Evolutionary conservation across 208 protist genomes (phyloP), one percentile per base, ranked within the genome.

Genomic region (Leptomonas pyrrhocoris): DNA sequence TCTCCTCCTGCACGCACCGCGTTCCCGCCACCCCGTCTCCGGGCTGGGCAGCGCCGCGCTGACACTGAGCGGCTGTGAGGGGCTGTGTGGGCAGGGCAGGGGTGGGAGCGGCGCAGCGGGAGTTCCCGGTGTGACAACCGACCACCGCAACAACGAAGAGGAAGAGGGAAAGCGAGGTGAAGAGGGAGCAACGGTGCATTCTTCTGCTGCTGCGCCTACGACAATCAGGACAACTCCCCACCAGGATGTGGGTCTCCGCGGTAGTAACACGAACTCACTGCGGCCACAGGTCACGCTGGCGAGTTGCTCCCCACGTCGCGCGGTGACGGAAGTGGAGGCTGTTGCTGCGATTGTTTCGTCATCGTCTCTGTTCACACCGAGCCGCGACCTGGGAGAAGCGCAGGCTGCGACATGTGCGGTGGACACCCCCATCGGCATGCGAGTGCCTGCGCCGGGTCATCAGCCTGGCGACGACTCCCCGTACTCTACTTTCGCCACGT

Each of bases 261-360:
- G 27, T 42, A 61, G 5, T 42, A 63, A n/a, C 38, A 16, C 43
- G 43, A n/a, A 3, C 16, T 19, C 43, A 25, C 42, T 23, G n/a
- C 38, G 28, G 5, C 58, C 43, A 12, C 1, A 13, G 1, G 23
- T 51, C 18, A 51, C 58, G 16, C 43, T 63, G 21, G 43, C 58
- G 13, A 63, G 34, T n/a, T 63, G 58, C 58, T 63, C 58, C 13
- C 43, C 58, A 16, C 43, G 38, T 9, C 58, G 38, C 27, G 58
- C 56, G 3, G 23, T 40, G 7, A 21, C 40, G 13, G 15, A 34
- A 40, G 11, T 30, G 38, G 13, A 6, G 9, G 38, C 38, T 6
- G 38, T 13, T 6, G 43, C 43, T 21, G 43, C 43, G 4, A 12
- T 3, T 21, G 11, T 19, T 48, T 48, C 43, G 11, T n/a, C 18